Evolutionary conservation across 495 filamentous ascomycete species (phyloP).

Genomic region (Penicillium mononematosum): DNA sequence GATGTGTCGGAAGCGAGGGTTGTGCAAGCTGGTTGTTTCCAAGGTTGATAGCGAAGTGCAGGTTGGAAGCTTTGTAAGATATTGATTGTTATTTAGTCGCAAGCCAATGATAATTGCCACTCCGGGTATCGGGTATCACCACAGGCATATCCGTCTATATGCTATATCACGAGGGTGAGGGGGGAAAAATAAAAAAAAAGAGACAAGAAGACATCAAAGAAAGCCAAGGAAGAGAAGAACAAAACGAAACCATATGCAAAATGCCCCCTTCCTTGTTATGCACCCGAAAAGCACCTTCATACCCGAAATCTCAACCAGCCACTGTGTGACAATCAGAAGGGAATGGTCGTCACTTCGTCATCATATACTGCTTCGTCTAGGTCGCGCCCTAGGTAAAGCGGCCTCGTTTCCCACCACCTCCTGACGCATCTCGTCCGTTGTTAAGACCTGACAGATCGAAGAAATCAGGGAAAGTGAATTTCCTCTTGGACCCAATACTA

Average conservation of each 20-base stretch:
- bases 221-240: constrained; percentile 16
- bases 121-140: constrained; percentile 47
- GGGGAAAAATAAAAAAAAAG: constrained; percentile 14
- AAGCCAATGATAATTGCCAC: constrained; percentile 35
- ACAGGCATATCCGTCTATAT: constrained; percentile 43
- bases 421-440: constrained; percentile 63
- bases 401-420: constrained; percentile 68
- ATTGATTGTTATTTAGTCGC: constrained; percentile 31
- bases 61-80: constrained; percentile 20
- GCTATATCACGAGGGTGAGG: constrained; percentile 28
- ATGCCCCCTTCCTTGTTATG: constrained; percentile 42
- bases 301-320: constrained; percentile 31
- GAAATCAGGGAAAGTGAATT: constrained; percentile 72
- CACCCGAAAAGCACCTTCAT: constrained; percentile 30
- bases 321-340: constrained; percentile 42
- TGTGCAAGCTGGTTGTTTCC: constrained; percentile 10
- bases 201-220: constrained; percentile 10
- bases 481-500: constrained; percentile 73
- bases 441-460: constrained; percentile 73
- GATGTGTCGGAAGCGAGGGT: not conserved
- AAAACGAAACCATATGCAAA: constrained; percentile 36
- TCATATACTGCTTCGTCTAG: constrained; percentile 34
- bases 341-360: constrained; percentile 41
- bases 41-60: not conserved
- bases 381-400: constrained; percentile 53